Percentiles rank a stretch among this genome's conserved stretches.
These are phyloP conservation scores for Chenopodium album DNA, from an alignment of 148 eudicot species.

Conservation along the genomic window DNA sequence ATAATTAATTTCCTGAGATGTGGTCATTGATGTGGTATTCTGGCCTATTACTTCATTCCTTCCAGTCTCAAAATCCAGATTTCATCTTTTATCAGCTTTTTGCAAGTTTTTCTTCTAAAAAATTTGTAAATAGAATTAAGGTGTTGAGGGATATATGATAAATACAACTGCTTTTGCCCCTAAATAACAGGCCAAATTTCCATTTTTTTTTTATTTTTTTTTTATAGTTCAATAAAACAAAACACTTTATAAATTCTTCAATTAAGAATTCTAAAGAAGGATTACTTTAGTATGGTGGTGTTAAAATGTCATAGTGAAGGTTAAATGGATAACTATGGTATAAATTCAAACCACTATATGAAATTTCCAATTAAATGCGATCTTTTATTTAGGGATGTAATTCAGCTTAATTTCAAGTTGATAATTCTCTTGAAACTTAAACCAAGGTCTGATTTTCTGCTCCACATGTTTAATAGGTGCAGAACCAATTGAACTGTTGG, in stretches of 20 bases:
- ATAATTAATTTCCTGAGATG: neutral
- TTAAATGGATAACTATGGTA: neutral
- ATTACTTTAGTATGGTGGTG: neutral
- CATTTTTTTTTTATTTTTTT: too few species aligned
- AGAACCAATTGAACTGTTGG: constrained; percentile 70
- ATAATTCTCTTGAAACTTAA: neutral
- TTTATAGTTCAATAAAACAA: too few species aligned
- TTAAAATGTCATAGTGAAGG: neutral
- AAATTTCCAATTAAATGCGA: neutral
- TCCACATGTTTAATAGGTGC: constrained; percentile 38
- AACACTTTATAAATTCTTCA: neutral
- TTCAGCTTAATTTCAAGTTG: neutral
- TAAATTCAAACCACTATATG: neutral
- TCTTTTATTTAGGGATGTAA: neutral
- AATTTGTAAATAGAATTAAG: neutral
- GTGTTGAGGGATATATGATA: too few species aligned
- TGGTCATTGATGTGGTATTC: too few species aligned
- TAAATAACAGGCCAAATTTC: neutral
- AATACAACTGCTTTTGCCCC: too few species aligned
- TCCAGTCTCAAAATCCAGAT: neutral
- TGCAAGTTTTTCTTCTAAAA: neutral
- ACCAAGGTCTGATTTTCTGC: neutral
- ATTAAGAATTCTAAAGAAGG: neutral
- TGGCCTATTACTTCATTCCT: too few species aligned
- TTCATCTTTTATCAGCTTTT: neutral